Evolutionary conservation across 495 filamentous ascomycete genomes (phyloP).

Genomic region (Penicillium alfredii): DNA sequence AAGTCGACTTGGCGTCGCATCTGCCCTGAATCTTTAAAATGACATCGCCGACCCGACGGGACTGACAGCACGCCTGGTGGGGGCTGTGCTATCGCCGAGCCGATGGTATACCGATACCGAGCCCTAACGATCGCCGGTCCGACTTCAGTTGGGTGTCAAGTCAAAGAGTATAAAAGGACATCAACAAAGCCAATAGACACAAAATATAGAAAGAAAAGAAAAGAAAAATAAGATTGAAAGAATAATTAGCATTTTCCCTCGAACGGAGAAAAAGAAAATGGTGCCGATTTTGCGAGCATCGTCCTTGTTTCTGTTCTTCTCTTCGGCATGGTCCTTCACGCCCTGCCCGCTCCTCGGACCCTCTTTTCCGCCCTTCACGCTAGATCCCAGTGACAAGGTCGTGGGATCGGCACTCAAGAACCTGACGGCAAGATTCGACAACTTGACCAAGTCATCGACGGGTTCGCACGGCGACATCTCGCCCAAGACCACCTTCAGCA

Average conservation of each 20-base stretch:
- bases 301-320: slow-evolving; percentile 2
- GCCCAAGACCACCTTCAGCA: slow-evolving; percentile 37
- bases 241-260: background rate
- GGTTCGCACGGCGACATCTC: slow-evolving; percentile 12
- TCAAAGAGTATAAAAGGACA: too few relatives aligned
- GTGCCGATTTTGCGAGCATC: background rate
- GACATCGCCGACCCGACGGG: too few relatives aligned
- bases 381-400: slow-evolving; percentile 26
- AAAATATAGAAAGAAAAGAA: too few relatives aligned
- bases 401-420: slow-evolving; percentile 6
- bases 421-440: slow-evolving; percentile 10
- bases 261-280: background rate
- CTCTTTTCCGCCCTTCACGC: slow-evolving; percentile 37
- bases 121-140: background rate
- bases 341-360: slow-evolving; percentile 46
- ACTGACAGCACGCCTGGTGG: background rate
- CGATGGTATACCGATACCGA: slow-evolving; percentile 5
- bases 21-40: too few relatives aligned
- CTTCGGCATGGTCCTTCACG: slow-evolving; percentile 16
- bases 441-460: slow-evolving; percentile 2
- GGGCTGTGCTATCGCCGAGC: slow-evolving; percentile 12
- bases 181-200: too few relatives aligned
- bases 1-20: too few relatives aligned
- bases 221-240: too few relatives aligned
- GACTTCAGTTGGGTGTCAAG: too few relatives aligned